Evolutionary conservation across 2,329 filamentous ascomycete species (phyloP), one percentile per base, ranked within the genome.

Genomic region (Ambrosiella beaveri): DNA sequence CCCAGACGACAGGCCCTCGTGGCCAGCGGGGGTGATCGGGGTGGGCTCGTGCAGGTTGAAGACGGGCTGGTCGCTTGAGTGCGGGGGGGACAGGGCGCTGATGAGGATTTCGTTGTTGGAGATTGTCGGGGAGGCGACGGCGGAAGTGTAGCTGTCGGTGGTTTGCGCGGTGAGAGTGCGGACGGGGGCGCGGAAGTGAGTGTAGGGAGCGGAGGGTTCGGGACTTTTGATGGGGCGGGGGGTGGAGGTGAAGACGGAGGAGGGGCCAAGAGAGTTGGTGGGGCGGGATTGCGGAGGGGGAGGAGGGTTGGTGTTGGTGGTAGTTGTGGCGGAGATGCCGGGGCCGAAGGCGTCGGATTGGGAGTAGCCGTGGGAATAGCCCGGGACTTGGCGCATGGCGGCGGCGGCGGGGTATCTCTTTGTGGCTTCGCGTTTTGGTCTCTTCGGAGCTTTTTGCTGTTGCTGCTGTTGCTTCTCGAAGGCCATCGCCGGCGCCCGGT

Each of bases 141-240:
- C 55, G 9, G 58, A 60, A 7, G 58, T 60, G n/a, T 60, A 60
- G 35, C 58, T 60, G 7, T 57, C 54, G 39, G 54, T 60, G 27
- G 57, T 59, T 12, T 56, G 41, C n/a, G 45, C 50, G 11, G 52
- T 59, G 19, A 59, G 40, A 6, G 39, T 57, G 12, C 58, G 58
- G 9, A 57, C 40, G 6, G 35, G 41, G 7, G 47, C 35, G 3
- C 37, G 19, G 17, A 19, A 39, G 9, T 56, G 54, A 4, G 49
- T 38, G 13, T 53, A 53, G 12, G 9, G 7, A 17, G 44, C 3
- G 44, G 13, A 13, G n/a, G n/a, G 13, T 1, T 11, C 12, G 6
- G 36, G 37, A 8, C 17, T 53, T 12, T 9, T 17, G 9, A 7
- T 7, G 8, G 9, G 51, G 27, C 15, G 11, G 5, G 51, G 51